Conservation (phyloP, 306 rosid genomes). For the Trifolium repens region DNA sequence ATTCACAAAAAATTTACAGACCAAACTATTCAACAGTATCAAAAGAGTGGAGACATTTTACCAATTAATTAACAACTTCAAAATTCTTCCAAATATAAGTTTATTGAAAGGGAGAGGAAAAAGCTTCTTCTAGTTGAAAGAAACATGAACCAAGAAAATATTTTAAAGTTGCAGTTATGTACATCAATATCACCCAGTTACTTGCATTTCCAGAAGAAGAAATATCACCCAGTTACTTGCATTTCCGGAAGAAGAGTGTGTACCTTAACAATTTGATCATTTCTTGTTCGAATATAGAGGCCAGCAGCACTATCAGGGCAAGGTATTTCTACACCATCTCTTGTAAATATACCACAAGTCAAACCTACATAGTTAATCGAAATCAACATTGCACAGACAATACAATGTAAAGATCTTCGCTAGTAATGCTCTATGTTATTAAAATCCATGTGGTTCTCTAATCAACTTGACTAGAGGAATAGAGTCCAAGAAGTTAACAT, state of each 20-base stretch:
- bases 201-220: constrained; percentile 39
- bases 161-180: constrained; percentile 26
- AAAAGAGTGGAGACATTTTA: constrained; percentile 29
- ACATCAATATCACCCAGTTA: constrained; percentile 24
- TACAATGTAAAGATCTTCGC: constrained; percentile 24
- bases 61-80: background rate
- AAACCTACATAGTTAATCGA: constrained; percentile 68
- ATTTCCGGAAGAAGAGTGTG: constrained; percentile 38
- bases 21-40: constrained; percentile 1
- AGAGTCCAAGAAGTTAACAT: background rate
- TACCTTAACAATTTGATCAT: constrained; percentile 86
- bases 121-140: constrained; percentile 5
- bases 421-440: background rate
- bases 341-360: constrained; percentile 70
- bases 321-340: constrained; percentile 78
- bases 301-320: constrained; percentile 90
- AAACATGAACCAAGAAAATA: constrained; percentile 33
- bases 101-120: constrained; percentile 6
- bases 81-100: background rate
- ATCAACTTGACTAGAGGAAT: constrained; percentile 25
- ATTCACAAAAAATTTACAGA: background rate
- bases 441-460: constrained; percentile 18
- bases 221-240: constrained; percentile 29
- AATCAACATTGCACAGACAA: constrained; percentile 42
- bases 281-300: constrained; percentile 80